These are phyloP conservation scores for Ogataea paraovalis DNA, from an alignment of 805 yeast species.

Conservation along the genomic window DNA sequence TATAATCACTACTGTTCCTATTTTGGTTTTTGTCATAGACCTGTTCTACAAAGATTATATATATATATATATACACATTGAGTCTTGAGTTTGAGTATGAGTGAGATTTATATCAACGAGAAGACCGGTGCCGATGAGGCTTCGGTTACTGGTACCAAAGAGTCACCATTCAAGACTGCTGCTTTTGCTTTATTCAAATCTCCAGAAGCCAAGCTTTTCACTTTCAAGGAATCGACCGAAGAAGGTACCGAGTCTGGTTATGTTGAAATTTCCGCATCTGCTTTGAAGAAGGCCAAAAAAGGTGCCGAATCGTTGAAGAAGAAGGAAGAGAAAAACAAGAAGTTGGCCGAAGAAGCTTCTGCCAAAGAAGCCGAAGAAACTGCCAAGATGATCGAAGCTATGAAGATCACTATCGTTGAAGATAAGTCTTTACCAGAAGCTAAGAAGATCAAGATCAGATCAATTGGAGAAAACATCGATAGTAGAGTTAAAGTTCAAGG, in stretches of 20 bases:
- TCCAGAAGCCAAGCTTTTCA: slow-evolving; percentile 49
- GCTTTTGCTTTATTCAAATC: slow-evolving; percentile 68
- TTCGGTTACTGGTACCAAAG: slow-evolving; percentile 58
- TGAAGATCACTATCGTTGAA: slow-evolving; percentile 70
- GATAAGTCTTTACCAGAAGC: slow-evolving; percentile 74
- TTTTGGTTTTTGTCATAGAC: too few species aligned
- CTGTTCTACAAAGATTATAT: too few species aligned
- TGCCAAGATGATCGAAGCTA: slow-evolving; percentile 70
- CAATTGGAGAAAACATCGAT: slow-evolving; percentile 53
- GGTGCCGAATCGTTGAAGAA: slow-evolving; percentile 91
- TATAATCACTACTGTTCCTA: too few species aligned
- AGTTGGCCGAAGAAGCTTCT: slow-evolving; percentile 48
- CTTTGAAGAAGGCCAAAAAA: slow-evolving; percentile 92
- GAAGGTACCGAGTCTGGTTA: slow-evolving; percentile 49
- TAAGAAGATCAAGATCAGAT: slow-evolving; percentile 57
- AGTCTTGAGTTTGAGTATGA: too few species aligned
- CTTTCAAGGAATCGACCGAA: slow-evolving; percentile 53
- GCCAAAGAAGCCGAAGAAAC: slow-evolving; percentile 66
- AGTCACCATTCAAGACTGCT: slow-evolving; percentile 71
- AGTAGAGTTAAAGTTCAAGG: slow-evolving; percentile 76
- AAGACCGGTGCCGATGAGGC: slow-evolving; percentile 61
- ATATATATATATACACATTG: too few species aligned
- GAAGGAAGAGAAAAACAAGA: slow-evolving; percentile 65
- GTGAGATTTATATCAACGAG: slow-evolving; percentile 65
- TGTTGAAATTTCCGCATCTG: slow-evolving; percentile 81